Conservation (phyloP, 2,329 filamentous ascomycete species). For the Neonectria coccinea region DNA sequence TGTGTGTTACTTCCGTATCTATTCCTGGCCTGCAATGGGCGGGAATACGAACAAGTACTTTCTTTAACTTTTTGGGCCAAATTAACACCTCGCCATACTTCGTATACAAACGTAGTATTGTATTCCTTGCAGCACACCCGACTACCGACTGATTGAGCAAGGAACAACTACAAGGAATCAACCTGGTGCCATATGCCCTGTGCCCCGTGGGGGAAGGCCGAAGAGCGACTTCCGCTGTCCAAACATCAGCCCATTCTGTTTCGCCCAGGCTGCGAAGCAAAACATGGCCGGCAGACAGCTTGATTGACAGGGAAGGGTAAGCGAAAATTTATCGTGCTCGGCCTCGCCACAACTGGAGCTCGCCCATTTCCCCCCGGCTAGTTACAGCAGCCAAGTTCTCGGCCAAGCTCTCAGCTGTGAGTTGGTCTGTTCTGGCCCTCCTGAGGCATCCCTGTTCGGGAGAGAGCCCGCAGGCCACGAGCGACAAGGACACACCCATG, state of each 20-base stretch:
- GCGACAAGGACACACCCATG: not conserved
- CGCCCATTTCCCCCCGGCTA: not conserved
- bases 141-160: not conserved
- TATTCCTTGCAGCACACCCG: not conserved
- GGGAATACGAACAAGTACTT: not conserved
- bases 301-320: not conserved
- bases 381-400: not conserved
- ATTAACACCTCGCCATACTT: conserved; percentile 3
- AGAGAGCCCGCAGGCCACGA: not conserved
- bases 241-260: conserved; percentile 5
- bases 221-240: not conserved
- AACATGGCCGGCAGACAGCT: not conserved
- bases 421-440: not conserved
- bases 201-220: conserved; percentile 3
- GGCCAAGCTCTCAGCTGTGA: not conserved
- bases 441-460: not conserved
- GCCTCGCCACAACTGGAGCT: conserved; percentile 2
- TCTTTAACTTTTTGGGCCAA: not conserved
- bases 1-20: not conserved
- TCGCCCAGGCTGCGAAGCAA: not conserved
- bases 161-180: not conserved
- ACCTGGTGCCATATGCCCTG: not conserved
- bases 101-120: not conserved
- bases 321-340: not conserved
- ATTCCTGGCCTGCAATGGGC: not conserved